Evolutionary conservation across 2,329 filamentous ascomycete genomes (phyloP), one percentile per base, ranked within the genome.

Genomic region (Penicillium sp.): DNA sequence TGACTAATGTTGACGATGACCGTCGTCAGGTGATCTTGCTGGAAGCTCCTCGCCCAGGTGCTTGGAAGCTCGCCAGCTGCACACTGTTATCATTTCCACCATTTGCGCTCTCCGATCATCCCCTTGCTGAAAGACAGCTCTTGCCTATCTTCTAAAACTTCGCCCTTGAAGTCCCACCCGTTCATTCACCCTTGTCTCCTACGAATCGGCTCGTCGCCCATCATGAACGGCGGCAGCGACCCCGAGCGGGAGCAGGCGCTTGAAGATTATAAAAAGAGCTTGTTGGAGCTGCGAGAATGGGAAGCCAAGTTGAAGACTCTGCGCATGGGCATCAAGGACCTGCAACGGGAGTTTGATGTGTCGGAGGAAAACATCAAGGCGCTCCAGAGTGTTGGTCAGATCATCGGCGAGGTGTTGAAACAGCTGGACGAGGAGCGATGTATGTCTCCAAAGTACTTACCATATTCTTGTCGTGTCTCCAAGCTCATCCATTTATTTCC

Each of bases 321-420:
- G 71, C 91, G 95, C 64, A 83, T 96, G 79, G 95, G 97, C 69
- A 97, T 99, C 78, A 99, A 98, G 82, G 92, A 90, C 61, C 81
- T 98, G 57, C 92, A 96, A 76, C 92, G 90, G 74, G 93, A 98
- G 71, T 99, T 93, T 73, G 94, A 99, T 77, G 88, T 94, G 68
- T 98, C 95, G 55, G 95, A 99, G 77, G 96, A 99, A 68, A 98
- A 98, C 82, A 98, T 99, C 84, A 99, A 99, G 84, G 95, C 95
- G 67, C 83, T 99, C 73, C 95, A 99, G 83, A 98, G 95, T 78
- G 95, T 99, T 57, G 95, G 95, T 53, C 95, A 99, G 82, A 99
- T 99, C 79, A 98, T 99, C 78, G 95, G 95, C 71, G 95, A 99
- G 81, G 96, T 99, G 62, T 82, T 99, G 74, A 99, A 99, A 83